phyloP scores from a whole-genome alignment of 2,329 filamentous ascomycete genomes.

The Neofusicoccum parvum region DNA sequence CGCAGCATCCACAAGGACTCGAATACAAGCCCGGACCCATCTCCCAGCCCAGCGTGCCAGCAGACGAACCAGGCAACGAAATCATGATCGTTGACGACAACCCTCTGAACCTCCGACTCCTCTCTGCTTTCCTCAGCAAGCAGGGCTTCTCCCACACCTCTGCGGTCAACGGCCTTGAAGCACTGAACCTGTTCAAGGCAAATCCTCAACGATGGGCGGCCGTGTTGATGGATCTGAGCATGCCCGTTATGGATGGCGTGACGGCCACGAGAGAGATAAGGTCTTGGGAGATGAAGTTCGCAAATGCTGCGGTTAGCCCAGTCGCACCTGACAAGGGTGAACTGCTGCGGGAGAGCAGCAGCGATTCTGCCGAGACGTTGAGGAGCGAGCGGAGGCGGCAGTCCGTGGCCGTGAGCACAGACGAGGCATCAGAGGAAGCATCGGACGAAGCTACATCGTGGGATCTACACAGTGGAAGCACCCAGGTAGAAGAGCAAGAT shows the following conservation, averaged over 20 bases:
- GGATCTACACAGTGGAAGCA: too few relatives aligned
- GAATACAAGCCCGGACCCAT: background rate
- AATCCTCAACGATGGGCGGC: slow-evolving; percentile 27
- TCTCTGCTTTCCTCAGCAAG: slow-evolving; percentile 39
- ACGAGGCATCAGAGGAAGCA: background rate
- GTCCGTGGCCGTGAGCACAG: background rate
- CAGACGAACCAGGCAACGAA: slow-evolving; percentile 20
- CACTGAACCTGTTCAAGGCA: slow-evolving; percentile 34
- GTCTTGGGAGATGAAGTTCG: background rate
- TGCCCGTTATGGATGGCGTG: slow-evolving; percentile 59
- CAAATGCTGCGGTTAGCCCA: background rate
- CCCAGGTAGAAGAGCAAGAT: too few relatives aligned
- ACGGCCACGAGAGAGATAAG: slow-evolving; percentile 52
- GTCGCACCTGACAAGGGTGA: background rate
- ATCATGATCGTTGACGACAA: slow-evolving; percentile 45
- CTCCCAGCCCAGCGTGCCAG: background rate
- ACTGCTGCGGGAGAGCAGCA: background rate
- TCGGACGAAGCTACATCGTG: background rate
- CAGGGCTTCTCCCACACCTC: slow-evolving; percentile 35
- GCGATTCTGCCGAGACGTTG: background rate
- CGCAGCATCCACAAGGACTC: background rate
- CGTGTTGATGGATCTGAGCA: slow-evolving; percentile 54
- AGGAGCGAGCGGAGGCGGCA: background rate
- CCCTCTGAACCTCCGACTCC: slow-evolving; percentile 41
- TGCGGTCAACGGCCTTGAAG: slow-evolving; percentile 39